These are phyloP conservation scores for Solanum hybrid DNA, from an alignment of 305 asterid genomes.

Conservation along the genomic window DNA sequence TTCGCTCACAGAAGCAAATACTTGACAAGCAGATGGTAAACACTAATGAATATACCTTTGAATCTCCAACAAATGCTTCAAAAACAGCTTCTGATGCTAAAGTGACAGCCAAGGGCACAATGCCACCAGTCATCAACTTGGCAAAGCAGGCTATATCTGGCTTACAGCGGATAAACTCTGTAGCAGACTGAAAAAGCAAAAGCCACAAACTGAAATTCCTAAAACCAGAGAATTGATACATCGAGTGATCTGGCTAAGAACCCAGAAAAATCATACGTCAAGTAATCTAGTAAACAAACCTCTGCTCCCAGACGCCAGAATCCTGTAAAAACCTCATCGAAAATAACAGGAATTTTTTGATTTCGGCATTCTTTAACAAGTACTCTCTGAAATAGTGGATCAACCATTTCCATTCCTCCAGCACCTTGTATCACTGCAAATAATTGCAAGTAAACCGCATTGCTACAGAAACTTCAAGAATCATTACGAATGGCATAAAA, in stretches of 20 bases:
- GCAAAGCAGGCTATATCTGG: constrained; percentile 96
- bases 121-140: constrained; percentile 95
- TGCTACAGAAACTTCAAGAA: neutral
- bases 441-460: constrained; percentile 11
- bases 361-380: constrained; percentile 75
- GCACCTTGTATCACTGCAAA: constrained; percentile 87
- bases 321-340: constrained; percentile 95
- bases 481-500: neutral
- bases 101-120: constrained; percentile 87
- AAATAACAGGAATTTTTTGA: constrained; percentile 76
- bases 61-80: constrained; percentile 77
- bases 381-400: constrained; percentile 85
- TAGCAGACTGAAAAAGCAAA: constrained; percentile 60
- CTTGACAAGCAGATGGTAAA: neutral
- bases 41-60: constrained; percentile 46
- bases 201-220: constrained; percentile 5
- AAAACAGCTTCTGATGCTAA: constrained; percentile 74
- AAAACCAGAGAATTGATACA: neutral
- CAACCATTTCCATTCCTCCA: constrained; percentile 93
- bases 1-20: neutral
- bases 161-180: constrained; percentile 68
- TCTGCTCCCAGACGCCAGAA: constrained; percentile 96
- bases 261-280: neutral
- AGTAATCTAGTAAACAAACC: constrained; percentile 37
- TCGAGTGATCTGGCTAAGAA: neutral